These are phyloP conservation scores for Rhizoclosmatium sp. DNA, from an alignment of 192 early-diverging fungal genomes.

Conservation along the genomic window DNA sequence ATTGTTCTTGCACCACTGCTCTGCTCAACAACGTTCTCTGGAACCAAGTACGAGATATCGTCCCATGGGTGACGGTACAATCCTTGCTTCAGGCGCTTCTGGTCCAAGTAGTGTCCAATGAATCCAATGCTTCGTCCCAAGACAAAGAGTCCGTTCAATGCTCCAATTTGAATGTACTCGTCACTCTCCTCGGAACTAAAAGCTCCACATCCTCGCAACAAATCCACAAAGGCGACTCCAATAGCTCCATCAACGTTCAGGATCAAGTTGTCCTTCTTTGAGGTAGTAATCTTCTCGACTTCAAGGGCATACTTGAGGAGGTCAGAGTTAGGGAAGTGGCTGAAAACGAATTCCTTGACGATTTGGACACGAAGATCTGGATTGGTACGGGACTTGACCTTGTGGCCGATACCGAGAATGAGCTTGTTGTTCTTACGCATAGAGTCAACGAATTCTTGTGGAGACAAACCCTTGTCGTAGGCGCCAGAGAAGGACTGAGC, in stretches of 20 bases:
- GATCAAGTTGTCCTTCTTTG: constrained; percentile 92
- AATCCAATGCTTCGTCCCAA: constrained; percentile 95
- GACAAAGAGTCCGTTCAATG: constrained; percentile 96
- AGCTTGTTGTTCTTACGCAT: constrained; percentile 97
- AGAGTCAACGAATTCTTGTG: constrained; percentile 92
- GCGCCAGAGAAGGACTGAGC: constrained; percentile 90
- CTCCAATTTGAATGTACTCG: constrained; percentile 93
- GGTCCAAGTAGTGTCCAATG: constrained; percentile 97
- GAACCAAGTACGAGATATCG: constrained; percentile 87
- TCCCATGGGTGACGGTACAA: constrained; percentile 98
- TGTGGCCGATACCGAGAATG: constrained; percentile 98
- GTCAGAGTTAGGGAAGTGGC: constrained; percentile 85
- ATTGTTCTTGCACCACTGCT: constrained; percentile 28
- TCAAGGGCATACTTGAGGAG: constrained; percentile 93
- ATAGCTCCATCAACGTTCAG: constrained; percentile 92
- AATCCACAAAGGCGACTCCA: constrained; percentile 94
- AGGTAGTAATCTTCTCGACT: constrained; percentile 94
- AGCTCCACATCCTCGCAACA: constrained; percentile 90
- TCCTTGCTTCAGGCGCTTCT: constrained; percentile 98
- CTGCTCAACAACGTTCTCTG: constrained; percentile 19
- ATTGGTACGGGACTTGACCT: constrained; percentile 99
- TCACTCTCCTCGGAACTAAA: constrained; percentile 95
- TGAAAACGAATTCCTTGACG: constrained; percentile 91
- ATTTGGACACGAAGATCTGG: constrained; percentile 96
- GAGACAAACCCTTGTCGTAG: constrained; percentile 91